Evolutionary conservation across 768 basidiomycete species (phyloP).

Genomic region (Xerocomellus chrysenteron): DNA sequence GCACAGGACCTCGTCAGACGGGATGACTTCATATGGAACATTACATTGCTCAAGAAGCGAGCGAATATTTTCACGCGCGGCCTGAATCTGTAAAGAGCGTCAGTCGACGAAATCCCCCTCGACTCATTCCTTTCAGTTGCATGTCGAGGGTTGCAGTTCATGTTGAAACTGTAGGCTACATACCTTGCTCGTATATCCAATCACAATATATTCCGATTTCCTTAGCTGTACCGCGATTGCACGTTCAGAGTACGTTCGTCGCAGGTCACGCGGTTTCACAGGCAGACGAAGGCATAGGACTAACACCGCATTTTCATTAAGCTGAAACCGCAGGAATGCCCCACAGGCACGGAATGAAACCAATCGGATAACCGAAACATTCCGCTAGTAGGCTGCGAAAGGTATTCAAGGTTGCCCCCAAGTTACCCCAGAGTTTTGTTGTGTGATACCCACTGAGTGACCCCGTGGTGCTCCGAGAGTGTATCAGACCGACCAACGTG

Average conservation of each 20-base stretch:
- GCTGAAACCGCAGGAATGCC: background rate
- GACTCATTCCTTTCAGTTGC: constrained; percentile 3
- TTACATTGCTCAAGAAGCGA: constrained; percentile 18
- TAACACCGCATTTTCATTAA: constrained; percentile 5
- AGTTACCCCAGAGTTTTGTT: background rate
- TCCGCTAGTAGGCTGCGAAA: too few species aligned
- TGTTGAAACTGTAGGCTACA: background rate
- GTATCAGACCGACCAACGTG: too few species aligned
- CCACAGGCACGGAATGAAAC: constrained; percentile 2
- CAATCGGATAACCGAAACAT: background rate
- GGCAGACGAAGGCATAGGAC: too few species aligned
- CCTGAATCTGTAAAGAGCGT: constrained; percentile 7
- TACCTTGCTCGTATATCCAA: constrained; percentile 5
- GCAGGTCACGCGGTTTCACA: background rate
- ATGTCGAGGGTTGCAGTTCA: background rate
- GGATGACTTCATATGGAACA: constrained; percentile 10
- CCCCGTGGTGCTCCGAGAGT: background rate
- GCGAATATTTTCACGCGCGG: constrained; percentile 11
- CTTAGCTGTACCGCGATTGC: background rate
- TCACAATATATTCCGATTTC: background rate
- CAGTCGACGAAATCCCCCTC: background rate
- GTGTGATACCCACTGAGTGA: background rate
- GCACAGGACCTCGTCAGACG: constrained; percentile 17
- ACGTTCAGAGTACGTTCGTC: constrained; percentile 7
- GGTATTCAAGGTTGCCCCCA: background rate